Evolutionary conservation across 345 rosid species (phyloP).

Genomic region (Eucalyptus pauciflora): DNA sequence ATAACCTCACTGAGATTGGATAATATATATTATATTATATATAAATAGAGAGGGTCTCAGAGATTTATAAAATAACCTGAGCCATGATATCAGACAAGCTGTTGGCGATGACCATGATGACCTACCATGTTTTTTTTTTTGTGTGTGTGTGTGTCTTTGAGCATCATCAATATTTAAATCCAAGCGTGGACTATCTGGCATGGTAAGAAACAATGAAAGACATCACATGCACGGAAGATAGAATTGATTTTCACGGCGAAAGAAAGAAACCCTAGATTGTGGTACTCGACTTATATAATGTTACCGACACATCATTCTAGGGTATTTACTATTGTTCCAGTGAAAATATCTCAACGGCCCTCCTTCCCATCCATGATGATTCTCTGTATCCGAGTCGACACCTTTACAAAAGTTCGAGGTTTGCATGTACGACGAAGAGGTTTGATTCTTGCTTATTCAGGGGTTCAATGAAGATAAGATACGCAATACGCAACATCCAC

Average conservation of each 20-base stretch:
- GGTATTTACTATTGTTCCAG: not conserved
- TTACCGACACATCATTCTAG: not conserved
- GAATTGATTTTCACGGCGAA: not conserved
- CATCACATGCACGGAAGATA: not conserved
- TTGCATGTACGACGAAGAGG: not conserved
- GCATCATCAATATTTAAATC: not conserved
- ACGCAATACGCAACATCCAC: not conserved
- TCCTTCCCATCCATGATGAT: not conserved
- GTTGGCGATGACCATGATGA: not conserved
- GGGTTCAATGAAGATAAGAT: not conserved
- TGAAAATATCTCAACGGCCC: not conserved
- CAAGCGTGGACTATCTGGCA: not conserved
- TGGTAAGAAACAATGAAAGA: not conserved
- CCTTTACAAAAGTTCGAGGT: not conserved
- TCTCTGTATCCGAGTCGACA: fast-evolving
- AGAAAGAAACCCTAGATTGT: not conserved
- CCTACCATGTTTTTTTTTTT: not conserved
- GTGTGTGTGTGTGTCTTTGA: not conserved
- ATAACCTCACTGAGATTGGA: not conserved
- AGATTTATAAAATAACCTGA: not conserved
- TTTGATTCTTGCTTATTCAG: not conserved
- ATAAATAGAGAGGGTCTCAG: not conserved
- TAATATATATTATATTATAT: not conserved
- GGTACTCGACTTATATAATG: not conserved
- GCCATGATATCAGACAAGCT: not conserved